A percentile compares a stretch with the other conserved stretches of the same genome.
These are phyloP conservation scores for Saxophila tyrrhenica DNA, from an alignment of 495 filamentous ascomycete genomes.

Conservation along the genomic window DNA sequence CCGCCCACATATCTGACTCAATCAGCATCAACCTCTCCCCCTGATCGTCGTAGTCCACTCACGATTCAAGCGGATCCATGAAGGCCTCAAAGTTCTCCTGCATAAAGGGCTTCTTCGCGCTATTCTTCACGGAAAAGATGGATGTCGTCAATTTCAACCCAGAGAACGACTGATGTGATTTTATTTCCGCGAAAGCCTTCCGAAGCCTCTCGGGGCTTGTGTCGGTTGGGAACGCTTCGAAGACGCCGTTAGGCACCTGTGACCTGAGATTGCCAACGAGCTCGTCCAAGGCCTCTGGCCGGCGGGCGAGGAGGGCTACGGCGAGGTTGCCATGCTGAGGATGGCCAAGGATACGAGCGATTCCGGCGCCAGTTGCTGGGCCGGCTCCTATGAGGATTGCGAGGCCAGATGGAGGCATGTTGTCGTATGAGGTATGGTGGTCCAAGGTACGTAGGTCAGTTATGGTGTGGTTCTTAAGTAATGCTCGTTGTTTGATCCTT, in stretches of 20 bases:
- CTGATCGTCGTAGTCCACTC: no score
- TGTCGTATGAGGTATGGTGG: constrained; percentile 7
- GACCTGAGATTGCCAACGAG: constrained; percentile 27
- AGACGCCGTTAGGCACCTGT: constrained; percentile 28
- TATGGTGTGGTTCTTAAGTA: not conserved
- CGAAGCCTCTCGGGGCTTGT: constrained; percentile 30
- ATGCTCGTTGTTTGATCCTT: no score
- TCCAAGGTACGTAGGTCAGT: not conserved
- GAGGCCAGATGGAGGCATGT: constrained; percentile 33
- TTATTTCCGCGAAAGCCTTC: constrained; percentile 33
- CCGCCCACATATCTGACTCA: no score
- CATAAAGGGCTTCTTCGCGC: constrained; percentile 37
- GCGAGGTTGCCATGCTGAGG: constrained; percentile 39
- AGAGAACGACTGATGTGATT: constrained; percentile 30
- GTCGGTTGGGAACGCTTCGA: constrained; percentile 39
- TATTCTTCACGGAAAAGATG: constrained; percentile 39
- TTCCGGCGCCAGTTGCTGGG: constrained; percentile 35
- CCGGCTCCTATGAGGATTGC: constrained; percentile 39
- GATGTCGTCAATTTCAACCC: constrained; percentile 34
- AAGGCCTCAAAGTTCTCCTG: constrained; percentile 36
- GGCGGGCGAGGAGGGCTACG: constrained; percentile 37
- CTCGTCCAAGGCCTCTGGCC: constrained; percentile 30
- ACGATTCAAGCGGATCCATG: constrained; percentile 31
- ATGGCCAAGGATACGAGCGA: constrained; percentile 36
- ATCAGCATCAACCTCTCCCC: no score